Conservation (phyloP, 2,329 filamentous ascomycete genomes). For the Cladosporium austrohemisphaericum region DNA sequence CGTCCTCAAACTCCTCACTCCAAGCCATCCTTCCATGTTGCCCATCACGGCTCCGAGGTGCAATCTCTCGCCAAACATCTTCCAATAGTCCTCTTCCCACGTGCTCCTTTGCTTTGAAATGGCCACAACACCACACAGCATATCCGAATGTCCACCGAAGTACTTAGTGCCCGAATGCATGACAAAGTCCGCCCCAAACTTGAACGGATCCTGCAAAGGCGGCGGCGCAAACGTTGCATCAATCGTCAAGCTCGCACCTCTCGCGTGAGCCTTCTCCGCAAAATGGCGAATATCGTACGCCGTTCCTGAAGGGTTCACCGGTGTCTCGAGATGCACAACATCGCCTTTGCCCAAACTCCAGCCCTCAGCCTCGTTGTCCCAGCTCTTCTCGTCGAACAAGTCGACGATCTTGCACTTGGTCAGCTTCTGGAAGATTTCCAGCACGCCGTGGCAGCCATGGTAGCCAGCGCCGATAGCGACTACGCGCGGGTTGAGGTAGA, state of each 20-base stretch:
- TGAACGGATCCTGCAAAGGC: conserved; percentile 80
- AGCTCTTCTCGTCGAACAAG: conserved; percentile 47
- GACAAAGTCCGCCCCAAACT: conserved; percentile 74
- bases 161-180: conserved; percentile 97
- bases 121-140: conserved; percentile 81
- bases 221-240: conserved; percentile 94
- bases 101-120: conserved; percentile 48
- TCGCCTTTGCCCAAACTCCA: conserved; percentile 71
- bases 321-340: conserved; percentile 87
- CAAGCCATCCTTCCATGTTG: conserved; percentile 86
- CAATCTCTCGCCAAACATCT: conserved; percentile 65
- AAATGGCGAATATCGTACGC: conserved; percentile 70
- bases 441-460: conserved; percentile 88
- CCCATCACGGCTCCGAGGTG: conserved; percentile 82
- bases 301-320: conserved; percentile 83
- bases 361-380: conserved; percentile 55
- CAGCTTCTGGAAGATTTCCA: conserved; percentile 69
- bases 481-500: conserved; percentile 76
- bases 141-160: conserved; percentile 88
- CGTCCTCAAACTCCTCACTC: conserved; percentile 79
- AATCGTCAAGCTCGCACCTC: conserved; percentile 74
- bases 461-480: conserved; percentile 83
- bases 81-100: conserved; percentile 51
- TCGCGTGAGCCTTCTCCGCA: conserved; percentile 65
- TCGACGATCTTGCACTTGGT: conserved; percentile 70